Conservation (phyloP, 306 rosid species). For the Aeschynomene evenia region DNA sequence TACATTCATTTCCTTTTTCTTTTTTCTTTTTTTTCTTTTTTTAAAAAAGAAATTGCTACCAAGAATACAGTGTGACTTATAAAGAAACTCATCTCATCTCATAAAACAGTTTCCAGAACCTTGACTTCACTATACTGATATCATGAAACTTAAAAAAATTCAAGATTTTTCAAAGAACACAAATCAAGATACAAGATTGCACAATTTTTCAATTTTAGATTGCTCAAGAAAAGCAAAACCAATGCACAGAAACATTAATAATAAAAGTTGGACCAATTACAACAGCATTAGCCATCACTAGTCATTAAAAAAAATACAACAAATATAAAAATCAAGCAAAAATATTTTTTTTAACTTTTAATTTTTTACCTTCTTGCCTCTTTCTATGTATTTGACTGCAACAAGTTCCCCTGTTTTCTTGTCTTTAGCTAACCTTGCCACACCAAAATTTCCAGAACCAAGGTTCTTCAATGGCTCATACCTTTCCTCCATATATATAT, state of each 20-base stretch:
- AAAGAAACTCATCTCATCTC: not conserved
- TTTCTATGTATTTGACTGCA: constrained; percentile 95
- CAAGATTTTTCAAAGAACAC: not conserved
- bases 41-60: too few relatives aligned
- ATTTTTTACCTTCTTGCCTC: constrained; percentile 93
- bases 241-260: constrained; percentile 4
- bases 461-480: constrained; percentile 91
- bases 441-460: constrained; percentile 96
- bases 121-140: not conserved
- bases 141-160: not conserved
- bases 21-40: too few relatives aligned
- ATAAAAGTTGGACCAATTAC: too few relatives aligned
- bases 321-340: too few relatives aligned
- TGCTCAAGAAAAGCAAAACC: not conserved
- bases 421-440: constrained; percentile 90
- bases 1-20: not conserved
- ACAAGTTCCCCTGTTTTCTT: constrained; percentile 81
- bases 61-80: not conserved
- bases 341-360: too few relatives aligned
- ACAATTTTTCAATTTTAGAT: constrained; percentile 18
- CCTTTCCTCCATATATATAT: constrained; percentile 87
- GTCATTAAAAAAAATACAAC: too few relatives aligned
- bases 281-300: not conserved
- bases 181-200: not conserved
- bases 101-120: constrained; percentile 1